Evolutionary conservation across 306 rosid genomes (phyloP).

Genomic region (Sophora flavescens): DNA sequence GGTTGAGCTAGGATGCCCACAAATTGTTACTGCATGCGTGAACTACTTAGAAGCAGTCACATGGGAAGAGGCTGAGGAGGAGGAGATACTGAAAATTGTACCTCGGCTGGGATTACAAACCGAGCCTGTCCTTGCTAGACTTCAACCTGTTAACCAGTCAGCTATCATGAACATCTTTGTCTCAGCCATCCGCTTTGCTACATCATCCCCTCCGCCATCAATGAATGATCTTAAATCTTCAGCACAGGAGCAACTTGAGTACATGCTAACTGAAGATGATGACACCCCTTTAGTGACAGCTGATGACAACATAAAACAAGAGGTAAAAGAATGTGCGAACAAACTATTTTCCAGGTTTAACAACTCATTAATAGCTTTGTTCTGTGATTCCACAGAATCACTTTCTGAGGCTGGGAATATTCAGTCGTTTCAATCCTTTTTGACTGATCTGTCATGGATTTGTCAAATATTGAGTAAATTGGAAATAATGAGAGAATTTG

Average conservation of each 20-base stretch:
- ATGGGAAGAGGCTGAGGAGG: constrained; percentile 98
- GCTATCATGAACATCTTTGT: constrained; percentile 66
- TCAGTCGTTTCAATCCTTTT: constrained; percentile 60
- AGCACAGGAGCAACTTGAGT: constrained; percentile 93
- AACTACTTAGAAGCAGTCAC: constrained; percentile 89
- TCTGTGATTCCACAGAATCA: constrained; percentile 62
- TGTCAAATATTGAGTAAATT: constrained; percentile 73
- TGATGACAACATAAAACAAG: constrained; percentile 66
- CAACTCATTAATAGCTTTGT: constrained; percentile 55
- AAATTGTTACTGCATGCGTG: constrained; percentile 73
- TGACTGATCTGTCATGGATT: constrained; percentile 87
- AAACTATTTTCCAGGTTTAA: constrained; percentile 67
- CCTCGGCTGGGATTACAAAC: constrained; percentile 77
- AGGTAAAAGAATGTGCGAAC: constrained; percentile 75
- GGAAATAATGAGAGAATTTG: constrained; percentile 85
- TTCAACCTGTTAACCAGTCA: constrained; percentile 80
- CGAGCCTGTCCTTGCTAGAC: constrained; percentile 88
- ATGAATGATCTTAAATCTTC: constrained; percentile 84
- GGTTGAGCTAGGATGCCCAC: constrained; percentile 78
- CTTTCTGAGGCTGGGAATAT: constrained; percentile 55
- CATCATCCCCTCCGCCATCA: constrained; percentile 70
- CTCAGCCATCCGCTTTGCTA: constrained; percentile 77
- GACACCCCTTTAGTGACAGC: constrained; percentile 78
- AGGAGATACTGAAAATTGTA: constrained; percentile 81
- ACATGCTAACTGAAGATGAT: constrained; percentile 95